These are phyloP conservation scores for Pichiaceae sp. DNA, from an alignment of 1,139 yeast genomes.

Conservation along the genomic window DNA sequence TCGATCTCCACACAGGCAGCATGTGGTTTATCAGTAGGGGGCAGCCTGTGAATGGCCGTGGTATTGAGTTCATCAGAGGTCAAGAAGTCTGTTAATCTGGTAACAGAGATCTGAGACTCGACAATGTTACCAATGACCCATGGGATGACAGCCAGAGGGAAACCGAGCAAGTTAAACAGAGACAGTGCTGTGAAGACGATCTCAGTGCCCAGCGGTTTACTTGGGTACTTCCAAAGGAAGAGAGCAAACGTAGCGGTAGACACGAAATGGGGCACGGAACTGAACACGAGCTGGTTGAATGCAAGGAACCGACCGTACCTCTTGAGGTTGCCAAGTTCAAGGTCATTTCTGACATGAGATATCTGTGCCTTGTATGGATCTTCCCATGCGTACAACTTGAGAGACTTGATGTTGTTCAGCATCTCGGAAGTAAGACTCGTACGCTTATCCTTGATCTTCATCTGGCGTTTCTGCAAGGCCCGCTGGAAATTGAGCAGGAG, in stretches of 20 bases:
- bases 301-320: constrained; percentile 73
- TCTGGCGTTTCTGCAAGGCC: constrained; percentile 65
- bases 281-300: constrained; percentile 66
- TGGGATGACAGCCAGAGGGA: constrained; percentile 89
- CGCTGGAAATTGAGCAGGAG: constrained; percentile 66
- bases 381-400: constrained; percentile 94
- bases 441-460: constrained; percentile 58
- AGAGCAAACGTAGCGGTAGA: constrained; percentile 85
- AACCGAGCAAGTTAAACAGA: constrained; percentile 69
- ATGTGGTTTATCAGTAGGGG: constrained; percentile 40
- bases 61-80: constrained; percentile 69
- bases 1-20: constrained; percentile 64
- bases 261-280: constrained; percentile 81
- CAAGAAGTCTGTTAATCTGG: constrained; percentile 66
- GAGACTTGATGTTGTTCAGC: constrained; percentile 79
- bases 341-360: constrained; percentile 73
- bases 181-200: constrained; percentile 91
- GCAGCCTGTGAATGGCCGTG: constrained; percentile 59
- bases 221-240: constrained; percentile 55
- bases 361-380: constrained; percentile 66
- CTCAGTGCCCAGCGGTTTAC: constrained; percentile 72
- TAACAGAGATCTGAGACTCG: constrained; percentile 82
- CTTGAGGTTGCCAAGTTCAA: constrained; percentile 69
- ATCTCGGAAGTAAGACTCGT: constrained; percentile 75
- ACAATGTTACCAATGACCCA: constrained; percentile 76